These are phyloP conservation scores for Carallia brachiata DNA, from an alignment of 345 rosid genomes.

Conservation along the genomic window DNA sequence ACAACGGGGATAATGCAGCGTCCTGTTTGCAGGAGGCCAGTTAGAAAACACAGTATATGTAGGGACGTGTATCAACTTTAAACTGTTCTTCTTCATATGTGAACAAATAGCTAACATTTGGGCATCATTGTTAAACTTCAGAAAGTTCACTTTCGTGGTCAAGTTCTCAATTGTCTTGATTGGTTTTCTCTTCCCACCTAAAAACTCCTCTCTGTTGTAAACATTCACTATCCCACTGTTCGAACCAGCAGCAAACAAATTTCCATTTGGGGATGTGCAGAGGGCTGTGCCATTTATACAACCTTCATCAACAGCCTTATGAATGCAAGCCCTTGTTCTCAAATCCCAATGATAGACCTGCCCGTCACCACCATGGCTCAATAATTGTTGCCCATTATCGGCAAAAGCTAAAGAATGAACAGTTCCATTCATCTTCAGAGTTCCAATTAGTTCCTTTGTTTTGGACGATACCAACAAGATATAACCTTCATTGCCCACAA, in stretches of 20 bases:
- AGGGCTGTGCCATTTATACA: slow-evolving; percentile 70
- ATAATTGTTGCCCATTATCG: slow-evolving; percentile 57
- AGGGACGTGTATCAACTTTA: slow-evolving; percentile 74
- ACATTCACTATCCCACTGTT: slow-evolving; percentile 83
- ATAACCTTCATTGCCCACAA: slow-evolving; percentile 84
- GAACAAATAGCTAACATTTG: slow-evolving; percentile 86
- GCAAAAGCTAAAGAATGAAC: slow-evolving; percentile 75
- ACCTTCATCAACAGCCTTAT: slow-evolving; percentile 85
- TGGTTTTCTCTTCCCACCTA: slow-evolving; percentile 83
- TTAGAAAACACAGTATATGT: slow-evolving; percentile 68
- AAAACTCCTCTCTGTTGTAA: slow-evolving; percentile 71
- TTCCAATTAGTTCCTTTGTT: slow-evolving; percentile 81
- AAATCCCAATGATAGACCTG: slow-evolving; percentile 91
- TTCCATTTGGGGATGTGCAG: slow-evolving; percentile 56
- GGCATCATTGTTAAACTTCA: slow-evolving; percentile 81
- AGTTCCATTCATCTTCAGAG: slow-evolving; percentile 89
- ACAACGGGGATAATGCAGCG: slow-evolving; percentile 65
- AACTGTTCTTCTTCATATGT: slow-evolving; percentile 62
- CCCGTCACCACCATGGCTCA: slow-evolving; percentile 92
- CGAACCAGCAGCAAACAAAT: slow-evolving; percentile 81
- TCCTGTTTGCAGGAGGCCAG: slow-evolving; percentile 66
- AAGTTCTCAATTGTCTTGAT: slow-evolving; percentile 75
- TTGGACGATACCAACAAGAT: slow-evolving; percentile 75
- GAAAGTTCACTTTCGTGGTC: slow-evolving; percentile 67
- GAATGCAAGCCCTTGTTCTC: slow-evolving; percentile 73